Conservation (phyloP, 208 protist species). For the Phytomonas sp. region DNA sequence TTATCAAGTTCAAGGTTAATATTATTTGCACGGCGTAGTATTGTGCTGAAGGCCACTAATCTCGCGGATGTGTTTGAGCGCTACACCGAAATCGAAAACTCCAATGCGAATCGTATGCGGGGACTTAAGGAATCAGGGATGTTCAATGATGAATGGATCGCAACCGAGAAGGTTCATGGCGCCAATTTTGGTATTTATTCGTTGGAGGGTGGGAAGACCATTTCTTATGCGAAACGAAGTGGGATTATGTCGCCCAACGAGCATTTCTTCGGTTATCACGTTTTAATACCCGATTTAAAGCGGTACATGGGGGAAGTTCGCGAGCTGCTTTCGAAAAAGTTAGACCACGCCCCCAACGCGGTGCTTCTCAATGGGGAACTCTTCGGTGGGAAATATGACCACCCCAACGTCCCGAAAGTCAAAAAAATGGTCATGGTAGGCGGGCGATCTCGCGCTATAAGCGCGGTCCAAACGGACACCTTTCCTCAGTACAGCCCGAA, state of each 20-base stretch:
- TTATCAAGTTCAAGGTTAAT: neutral
- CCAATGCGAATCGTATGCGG: slow-evolving; percentile 51
- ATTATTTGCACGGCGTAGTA: neutral
- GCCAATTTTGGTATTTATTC: slow-evolving; percentile 86
- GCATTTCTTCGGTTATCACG: slow-evolving; percentile 85
- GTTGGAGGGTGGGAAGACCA: slow-evolving; percentile 34
- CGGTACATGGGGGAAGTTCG: slow-evolving; percentile 26
- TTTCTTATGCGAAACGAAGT: slow-evolving; percentile 72
- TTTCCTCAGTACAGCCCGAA: slow-evolving; percentile 86
- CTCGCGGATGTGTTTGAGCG: slow-evolving; percentile 44
- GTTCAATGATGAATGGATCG: slow-evolving; percentile 81
- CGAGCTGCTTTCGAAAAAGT: slow-evolving; percentile 26
- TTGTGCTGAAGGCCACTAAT: neutral
- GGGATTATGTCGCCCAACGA: slow-evolving; percentile 69
- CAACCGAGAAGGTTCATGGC: slow-evolving; percentile 83
- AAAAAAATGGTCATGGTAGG: slow-evolving; percentile 50
- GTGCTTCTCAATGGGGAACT: slow-evolving; percentile 79
- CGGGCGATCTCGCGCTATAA: slow-evolving; percentile 33
- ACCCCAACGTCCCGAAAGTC: slow-evolving; percentile 46
- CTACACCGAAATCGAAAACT: slow-evolving; percentile 82
- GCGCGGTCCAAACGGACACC: slow-evolving; percentile 60
- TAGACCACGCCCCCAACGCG: slow-evolving; percentile 26
- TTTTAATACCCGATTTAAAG: slow-evolving; percentile 60
- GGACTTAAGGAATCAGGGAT: slow-evolving; percentile 34
- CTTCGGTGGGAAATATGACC: slow-evolving; percentile 85